Conservation (phyloP, 1,139 yeast species). For the Suhomyces kunorum region DNA sequence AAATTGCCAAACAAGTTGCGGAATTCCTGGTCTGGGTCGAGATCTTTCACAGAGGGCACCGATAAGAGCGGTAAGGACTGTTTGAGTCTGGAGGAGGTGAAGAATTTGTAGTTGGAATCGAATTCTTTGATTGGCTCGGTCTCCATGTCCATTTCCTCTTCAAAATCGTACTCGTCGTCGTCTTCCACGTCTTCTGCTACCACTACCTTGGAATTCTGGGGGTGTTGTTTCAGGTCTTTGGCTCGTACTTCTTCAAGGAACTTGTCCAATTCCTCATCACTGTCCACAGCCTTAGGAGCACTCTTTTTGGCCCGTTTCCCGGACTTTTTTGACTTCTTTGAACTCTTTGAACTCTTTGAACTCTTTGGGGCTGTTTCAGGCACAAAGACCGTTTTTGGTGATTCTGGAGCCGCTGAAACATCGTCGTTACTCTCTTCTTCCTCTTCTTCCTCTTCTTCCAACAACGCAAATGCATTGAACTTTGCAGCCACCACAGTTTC, state of each 20-base stretch:
- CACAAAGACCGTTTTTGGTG: neutral
- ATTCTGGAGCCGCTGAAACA: constrained; percentile 21
- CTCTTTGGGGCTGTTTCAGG: too few relatives aligned
- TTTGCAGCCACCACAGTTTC: constrained; percentile 18
- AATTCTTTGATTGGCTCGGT: constrained; percentile 37
- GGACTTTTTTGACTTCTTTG: constrained; percentile 13
- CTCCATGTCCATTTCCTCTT: constrained; percentile 33
- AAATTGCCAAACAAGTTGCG: constrained; percentile 71
- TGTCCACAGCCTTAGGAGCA: constrained; percentile 20
- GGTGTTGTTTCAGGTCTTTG: constrained; percentile 30
- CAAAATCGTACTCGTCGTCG: constrained; percentile 33
- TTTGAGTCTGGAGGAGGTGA: constrained; percentile 46
- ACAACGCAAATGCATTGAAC: constrained; percentile 56
- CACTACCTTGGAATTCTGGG: neutral
- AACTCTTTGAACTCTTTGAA: neutral
- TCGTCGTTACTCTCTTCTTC: constrained; percentile 23
- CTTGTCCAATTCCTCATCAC: constrained; percentile 46
- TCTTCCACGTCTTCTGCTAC: constrained; percentile 6
- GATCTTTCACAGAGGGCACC: constrained; percentile 49
- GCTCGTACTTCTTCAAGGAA: constrained; percentile 34
- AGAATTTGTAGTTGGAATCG: constrained; percentile 46
- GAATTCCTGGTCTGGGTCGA: constrained; percentile 83
- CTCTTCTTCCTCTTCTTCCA: constrained; percentile 43
- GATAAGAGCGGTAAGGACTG: constrained; percentile 43
- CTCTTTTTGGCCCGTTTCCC: constrained; percentile 13